Base-by-base conservation (phyloP, 2,329 filamentous ascomycete genomes). In the Mycosphaerelloides madeirae region DNA sequence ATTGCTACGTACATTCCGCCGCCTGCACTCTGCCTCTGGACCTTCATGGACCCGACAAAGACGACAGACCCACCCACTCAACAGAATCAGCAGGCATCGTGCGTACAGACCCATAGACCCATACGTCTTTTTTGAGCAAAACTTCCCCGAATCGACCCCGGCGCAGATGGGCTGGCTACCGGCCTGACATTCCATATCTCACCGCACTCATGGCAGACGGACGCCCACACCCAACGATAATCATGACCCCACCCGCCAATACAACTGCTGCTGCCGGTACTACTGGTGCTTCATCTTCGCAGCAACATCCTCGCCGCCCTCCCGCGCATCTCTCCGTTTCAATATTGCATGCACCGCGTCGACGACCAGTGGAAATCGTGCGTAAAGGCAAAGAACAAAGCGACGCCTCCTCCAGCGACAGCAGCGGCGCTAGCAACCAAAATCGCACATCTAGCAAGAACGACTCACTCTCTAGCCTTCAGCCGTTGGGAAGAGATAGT, bases 251-350 rank as follows among this genome's bases (percentile, higher is more conserved):
- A 38, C 51, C 51, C 6, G 32, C 19, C 29, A 48, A 50, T 35
- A 6, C 22, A 5, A 9, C 22, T n/a, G 22, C 22, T 9, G 5
- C 22, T 9, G 18, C 45, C 11, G 42, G 39, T n/a, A 29, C 36
- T 9, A 16, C 31, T 14, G 22, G 5, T 9, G 5, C 22, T 25
- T 25, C 38, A 29, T 32, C 42, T 16, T 41, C 45, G n/a, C 15
- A 40, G 32, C 18, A 29, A 15, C 18, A 52, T 22, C 47, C 52
- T 14, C 68, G 71, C 32, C 66, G 72, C 19, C 65, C 65, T 12
- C 67, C 68, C 3, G 69, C 71, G 3, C 62, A 72, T 53, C 55
- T 65, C 38, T 74, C 71, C 0, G 71, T 74, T 11, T 74, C 71
- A 3, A 63, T 75, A 14, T 60, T 66, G 20, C 72, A 73, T 41